Conservation (phyloP, 176 grass and related monocot genomes). For the Rhynchospora breviuscula region DNA sequence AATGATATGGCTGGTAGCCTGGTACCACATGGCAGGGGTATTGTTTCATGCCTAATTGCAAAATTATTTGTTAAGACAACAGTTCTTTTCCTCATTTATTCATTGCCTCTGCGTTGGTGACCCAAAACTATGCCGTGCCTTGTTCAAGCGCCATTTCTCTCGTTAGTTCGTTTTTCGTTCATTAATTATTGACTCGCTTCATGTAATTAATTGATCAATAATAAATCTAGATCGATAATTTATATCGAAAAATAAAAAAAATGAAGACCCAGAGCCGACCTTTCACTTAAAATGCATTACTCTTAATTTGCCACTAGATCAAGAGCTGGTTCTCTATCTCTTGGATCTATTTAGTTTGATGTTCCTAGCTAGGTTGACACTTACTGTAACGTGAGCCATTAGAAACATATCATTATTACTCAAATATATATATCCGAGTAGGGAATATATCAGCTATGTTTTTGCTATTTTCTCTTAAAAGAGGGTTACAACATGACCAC, state of each 20-base stretch:
- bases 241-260: neutral
- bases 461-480: too few relatives aligned
- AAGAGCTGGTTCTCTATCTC: neutral
- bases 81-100: neutral
- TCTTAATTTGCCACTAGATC: too few relatives aligned
- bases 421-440: too few relatives aligned
- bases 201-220: neutral
- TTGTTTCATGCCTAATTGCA: neutral
- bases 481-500: too few relatives aligned
- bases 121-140: neutral
- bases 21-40: constrained; percentile 1
- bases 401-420: too few relatives aligned
- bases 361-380: neutral
- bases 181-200: neutral
- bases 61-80: neutral
- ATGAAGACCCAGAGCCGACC: too few relatives aligned
- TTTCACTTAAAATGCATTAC: too few relatives aligned
- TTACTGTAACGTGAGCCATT: neutral
- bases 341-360: neutral
- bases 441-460: too few relatives aligned
- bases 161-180: too few relatives aligned
- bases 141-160: too few relatives aligned
- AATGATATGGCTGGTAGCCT: constrained; percentile 17
- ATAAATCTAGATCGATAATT: neutral
- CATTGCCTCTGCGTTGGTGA: neutral